These are phyloP conservation scores for Picochlorum costavermella DNA, from an alignment of 139 green algal genomes.

Conservation along the genomic window DNA sequence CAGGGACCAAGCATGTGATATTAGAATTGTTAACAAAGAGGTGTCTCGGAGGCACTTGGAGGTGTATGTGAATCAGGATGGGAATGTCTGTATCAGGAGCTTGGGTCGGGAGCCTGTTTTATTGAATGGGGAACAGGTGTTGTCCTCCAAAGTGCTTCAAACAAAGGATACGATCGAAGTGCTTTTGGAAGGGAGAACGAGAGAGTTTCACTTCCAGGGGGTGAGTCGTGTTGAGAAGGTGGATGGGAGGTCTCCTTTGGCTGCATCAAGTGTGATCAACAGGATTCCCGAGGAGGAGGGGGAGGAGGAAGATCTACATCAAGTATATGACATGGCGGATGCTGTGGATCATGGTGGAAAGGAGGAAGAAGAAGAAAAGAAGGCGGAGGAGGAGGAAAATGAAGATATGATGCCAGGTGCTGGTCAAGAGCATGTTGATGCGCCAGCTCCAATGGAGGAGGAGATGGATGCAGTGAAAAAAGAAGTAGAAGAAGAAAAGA, in stretches of 20 bases:
- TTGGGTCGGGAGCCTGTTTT: constrained; percentile 32
- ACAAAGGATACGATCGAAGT: constrained; percentile 40
- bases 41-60: constrained; percentile 36
- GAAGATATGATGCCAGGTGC: neutral
- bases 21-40: constrained; percentile 34
- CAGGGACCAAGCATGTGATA: constrained; percentile 40
- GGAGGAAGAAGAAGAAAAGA: neutral
- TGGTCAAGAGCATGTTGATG: no score
- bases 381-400: neutral
- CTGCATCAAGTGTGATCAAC: neutral
- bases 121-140: constrained; percentile 27
- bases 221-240: neutral
- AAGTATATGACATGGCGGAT: neutral
- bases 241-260: neutral
- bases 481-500: no score
- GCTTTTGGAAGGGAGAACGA: constrained; percentile 30
- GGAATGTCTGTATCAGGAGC: constrained; percentile 28
- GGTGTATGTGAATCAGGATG: constrained; percentile 27
- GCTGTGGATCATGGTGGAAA: neutral
- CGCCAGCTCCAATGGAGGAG: no score
- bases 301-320: neutral
- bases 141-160: constrained; percentile 22
- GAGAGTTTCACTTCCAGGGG: constrained; percentile 24
- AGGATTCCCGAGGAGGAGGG: neutral
- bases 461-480: no score